Evolutionary conservation across 1,284 basidiomycete genomes (phyloP).

Genomic region (Anthracocystis panici-leucophaei): DNA sequence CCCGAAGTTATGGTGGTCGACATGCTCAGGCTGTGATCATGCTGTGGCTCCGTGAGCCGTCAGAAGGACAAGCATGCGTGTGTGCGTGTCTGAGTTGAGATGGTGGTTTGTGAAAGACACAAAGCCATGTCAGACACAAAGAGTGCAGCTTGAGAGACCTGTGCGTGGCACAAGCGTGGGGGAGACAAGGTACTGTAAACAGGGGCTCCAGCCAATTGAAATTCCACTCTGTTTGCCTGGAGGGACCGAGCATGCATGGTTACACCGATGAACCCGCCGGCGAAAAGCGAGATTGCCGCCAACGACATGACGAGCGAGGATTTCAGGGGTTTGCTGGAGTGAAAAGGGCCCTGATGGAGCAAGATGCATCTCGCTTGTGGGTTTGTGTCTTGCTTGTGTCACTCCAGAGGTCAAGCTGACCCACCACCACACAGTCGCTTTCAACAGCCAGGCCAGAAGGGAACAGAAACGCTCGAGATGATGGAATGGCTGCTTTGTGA

Average conservation of each 20-base stretch:
- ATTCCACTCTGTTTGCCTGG: too few species aligned
- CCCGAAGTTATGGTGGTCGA: slow-evolving; percentile 6
- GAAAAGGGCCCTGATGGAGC: slow-evolving; percentile 10
- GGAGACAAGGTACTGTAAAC: background rate
- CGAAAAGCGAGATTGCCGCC: background rate
- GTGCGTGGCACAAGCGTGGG: background rate
- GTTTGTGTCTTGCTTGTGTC: background rate
- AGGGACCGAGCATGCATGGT: background rate
- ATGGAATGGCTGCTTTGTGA: background rate
- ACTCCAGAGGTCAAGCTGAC: too few species aligned
- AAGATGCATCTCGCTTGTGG: slow-evolving; percentile 12
- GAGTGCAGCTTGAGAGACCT: background rate
- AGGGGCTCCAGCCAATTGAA: background rate
- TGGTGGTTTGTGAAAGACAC: background rate
- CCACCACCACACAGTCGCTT: too few species aligned
- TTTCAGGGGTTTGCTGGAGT: slow-evolving; percentile 5
- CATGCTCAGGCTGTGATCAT: slow-evolving; percentile 3
- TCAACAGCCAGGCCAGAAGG: too few species aligned
- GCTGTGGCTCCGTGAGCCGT: slow-evolving; percentile 6
- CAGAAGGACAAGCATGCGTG: slow-evolving; percentile 14
- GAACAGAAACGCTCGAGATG: too few species aligned
- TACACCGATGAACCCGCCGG: slow-evolving; percentile 1
- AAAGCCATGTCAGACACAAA: background rate
- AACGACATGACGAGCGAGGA: too few species aligned
- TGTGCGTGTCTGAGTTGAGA: background rate